Evolutionary conservation across 768 basidiomycete genomes (phyloP).

Genomic region (Dioszegia aurantiaca): DNA sequence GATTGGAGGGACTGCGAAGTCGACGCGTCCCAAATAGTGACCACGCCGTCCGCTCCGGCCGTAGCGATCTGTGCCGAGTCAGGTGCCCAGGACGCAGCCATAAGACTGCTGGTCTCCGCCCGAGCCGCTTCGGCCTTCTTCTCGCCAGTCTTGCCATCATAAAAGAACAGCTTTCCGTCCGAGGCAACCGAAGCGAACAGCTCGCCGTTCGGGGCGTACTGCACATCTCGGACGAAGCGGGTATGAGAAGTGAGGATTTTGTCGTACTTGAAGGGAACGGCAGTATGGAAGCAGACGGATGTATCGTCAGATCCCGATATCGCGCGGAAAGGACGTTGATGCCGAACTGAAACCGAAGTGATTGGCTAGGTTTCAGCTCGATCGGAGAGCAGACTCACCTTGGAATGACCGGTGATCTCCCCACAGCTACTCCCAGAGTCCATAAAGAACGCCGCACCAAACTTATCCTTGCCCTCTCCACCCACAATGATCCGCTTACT

Average conservation of each 20-base stretch:
- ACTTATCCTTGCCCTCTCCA: constrained; percentile 86
- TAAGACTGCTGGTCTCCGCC: constrained; percentile 34
- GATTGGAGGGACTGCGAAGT: constrained; percentile 64
- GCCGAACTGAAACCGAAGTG: constrained; percentile 82
- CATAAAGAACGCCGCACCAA: constrained; percentile 51
- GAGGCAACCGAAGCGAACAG: constrained; percentile 84
- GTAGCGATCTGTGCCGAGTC: constrained; percentile 73
- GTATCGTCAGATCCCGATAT: constrained; percentile 82
- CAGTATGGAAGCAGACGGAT: constrained; percentile 78
- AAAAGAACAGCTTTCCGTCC: constrained; percentile 77
- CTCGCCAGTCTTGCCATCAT: constrained; percentile 86
- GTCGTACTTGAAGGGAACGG: constrained; percentile 85
- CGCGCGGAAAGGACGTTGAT: constrained; percentile 85
- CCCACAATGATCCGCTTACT: constrained; percentile 93
- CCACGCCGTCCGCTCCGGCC: constrained; percentile 79
- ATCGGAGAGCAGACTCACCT: constrained; percentile 57
- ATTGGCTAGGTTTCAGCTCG: constrained; percentile 58
- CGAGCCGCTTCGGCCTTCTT: constrained; percentile 59
- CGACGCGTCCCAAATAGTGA: constrained; percentile 85
- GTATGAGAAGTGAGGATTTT: constrained; percentile 81
- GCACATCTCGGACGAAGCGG: constrained; percentile 87
- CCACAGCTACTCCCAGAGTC: constrained; percentile 72
- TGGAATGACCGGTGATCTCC: constrained; percentile 83
- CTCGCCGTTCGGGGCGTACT: constrained; percentile 75
- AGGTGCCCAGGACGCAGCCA: constrained; percentile 67